These are phyloP conservation scores for Apiospora saccharicola DNA, from an alignment of 2,329 filamentous ascomycete genomes.

Conservation along the genomic window DNA sequence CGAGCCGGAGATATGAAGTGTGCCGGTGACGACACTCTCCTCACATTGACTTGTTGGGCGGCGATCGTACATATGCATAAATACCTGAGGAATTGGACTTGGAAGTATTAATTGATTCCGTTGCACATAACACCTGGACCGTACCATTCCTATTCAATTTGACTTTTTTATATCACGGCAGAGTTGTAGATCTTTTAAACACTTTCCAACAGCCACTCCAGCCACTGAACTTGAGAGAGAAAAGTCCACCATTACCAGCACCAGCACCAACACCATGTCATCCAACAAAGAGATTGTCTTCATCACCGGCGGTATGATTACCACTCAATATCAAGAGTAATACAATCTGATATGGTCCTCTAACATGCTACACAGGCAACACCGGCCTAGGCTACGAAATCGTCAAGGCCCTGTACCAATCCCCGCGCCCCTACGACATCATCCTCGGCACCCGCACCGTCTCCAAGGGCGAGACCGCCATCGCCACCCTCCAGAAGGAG, in stretches of 20 bases:
- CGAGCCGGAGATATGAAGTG: not conserved
- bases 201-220: not conserved
- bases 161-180: not conserved
- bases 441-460: constrained; percentile 61
- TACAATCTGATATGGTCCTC: constrained; percentile 55
- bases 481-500: constrained; percentile 49
- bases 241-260: not conserved
- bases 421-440: constrained; percentile 57
- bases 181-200: not conserved
- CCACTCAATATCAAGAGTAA: not conserved
- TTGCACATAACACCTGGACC: not conserved
- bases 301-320: constrained; percentile 9
- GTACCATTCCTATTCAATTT: not conserved
- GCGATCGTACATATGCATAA: not conserved
- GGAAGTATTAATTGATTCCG: not conserved
- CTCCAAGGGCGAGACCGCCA: constrained; percentile 58
- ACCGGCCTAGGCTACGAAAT: constrained; percentile 67
- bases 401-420: constrained; percentile 60
- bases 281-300: constrained; percentile 18
- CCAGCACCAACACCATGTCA: not conserved
- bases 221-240: not conserved
- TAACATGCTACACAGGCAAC: constrained; percentile 57
- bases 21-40: not conserved
- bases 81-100: not conserved
- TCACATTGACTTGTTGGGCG: not conserved